A percentile compares a stretch with the other conserved stretches of the same genome.
phyloP scores from a whole-genome alignment of 495 filamentous ascomycete genomes.

The Aspergillus indologenus region DNA sequence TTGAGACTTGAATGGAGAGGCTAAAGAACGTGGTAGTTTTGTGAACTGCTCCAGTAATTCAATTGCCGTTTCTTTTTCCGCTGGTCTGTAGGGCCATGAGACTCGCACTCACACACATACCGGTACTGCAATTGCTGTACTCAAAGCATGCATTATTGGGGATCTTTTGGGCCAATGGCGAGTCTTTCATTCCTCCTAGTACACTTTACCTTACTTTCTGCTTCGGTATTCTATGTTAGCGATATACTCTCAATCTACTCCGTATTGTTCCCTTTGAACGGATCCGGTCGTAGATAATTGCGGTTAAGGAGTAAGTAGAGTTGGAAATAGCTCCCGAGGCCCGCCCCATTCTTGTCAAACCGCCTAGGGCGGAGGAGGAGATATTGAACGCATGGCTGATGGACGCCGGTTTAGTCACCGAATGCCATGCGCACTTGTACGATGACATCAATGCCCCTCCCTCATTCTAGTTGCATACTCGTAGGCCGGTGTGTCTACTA shows the following conservation, averaged over 20 bases:
- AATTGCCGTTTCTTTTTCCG: neutral
- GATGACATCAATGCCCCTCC: conserved; percentile 10
- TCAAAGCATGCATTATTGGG: neutral
- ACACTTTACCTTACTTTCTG: neutral
- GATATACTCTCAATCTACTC: too few relatives aligned
- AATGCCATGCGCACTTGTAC: neutral
- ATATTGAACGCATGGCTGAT: neutral
- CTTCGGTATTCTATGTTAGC: neutral
- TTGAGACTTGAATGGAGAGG: neutral
- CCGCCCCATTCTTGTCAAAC: neutral
- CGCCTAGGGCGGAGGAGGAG: neutral
- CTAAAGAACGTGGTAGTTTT: conserved; percentile 13
- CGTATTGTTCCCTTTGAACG: too few relatives aligned
- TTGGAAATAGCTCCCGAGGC: neutral
- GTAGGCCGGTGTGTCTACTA: too few relatives aligned
- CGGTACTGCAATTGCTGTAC: too few relatives aligned
- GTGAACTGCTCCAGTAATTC: conserved; percentile 9
- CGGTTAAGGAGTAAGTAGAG: neutral
- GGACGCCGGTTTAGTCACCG: too few relatives aligned
- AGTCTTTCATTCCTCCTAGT: too few relatives aligned
- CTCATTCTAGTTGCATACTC: neutral
- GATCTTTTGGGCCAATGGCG: conserved; percentile 1
- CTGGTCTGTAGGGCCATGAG: neutral
- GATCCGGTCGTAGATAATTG: neutral
- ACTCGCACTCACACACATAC: neutral